phyloP scores from a whole-genome alignment of 2,329 filamentous ascomycete genomes.

The Teratosphaeria zuluensis region DNA sequence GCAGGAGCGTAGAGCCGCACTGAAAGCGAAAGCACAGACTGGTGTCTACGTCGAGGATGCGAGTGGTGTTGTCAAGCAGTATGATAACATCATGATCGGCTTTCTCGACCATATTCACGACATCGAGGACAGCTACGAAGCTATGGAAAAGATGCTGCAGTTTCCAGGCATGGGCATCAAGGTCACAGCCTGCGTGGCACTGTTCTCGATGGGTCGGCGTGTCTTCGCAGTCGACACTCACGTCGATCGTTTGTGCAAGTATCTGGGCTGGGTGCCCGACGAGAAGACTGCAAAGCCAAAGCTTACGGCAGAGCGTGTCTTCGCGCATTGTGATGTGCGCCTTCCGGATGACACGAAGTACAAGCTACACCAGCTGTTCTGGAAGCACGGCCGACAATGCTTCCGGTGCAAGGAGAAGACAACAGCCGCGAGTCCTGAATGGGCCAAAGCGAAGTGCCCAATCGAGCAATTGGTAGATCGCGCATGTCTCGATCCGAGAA shows the following conservation, averaged over 20 bases:
- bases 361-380: conserved; percentile 51
- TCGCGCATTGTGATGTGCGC: conserved; percentile 50
- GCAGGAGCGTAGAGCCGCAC: conserved; percentile 42
- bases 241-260: conserved; percentile 53
- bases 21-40: conserved; percentile 33
- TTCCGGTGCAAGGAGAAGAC: conserved; percentile 53
- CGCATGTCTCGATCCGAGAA: conserved; percentile 43
- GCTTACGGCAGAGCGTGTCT: conserved; percentile 38
- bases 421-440: conserved; percentile 49
- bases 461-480: conserved; percentile 52
- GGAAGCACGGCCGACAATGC: conserved; percentile 53
- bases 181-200: conserved; percentile 53
- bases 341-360: conserved; percentile 56
- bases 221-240: conserved; percentile 59
- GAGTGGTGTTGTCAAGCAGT: conserved; percentile 46
- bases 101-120: conserved; percentile 54
- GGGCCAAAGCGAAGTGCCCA: conserved; percentile 50
- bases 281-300: conserved; percentile 24
- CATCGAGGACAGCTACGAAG: conserved; percentile 44
- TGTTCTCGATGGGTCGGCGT: conserved; percentile 55
- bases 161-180: conserved; percentile 58
- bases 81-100: conserved; percentile 44
- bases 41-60: conserved; percentile 43
- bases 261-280: conserved; percentile 51
- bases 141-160: conserved; percentile 47